Conservation (phyloP, 164 flowering plant genomes). For the Piper longum region DNA sequence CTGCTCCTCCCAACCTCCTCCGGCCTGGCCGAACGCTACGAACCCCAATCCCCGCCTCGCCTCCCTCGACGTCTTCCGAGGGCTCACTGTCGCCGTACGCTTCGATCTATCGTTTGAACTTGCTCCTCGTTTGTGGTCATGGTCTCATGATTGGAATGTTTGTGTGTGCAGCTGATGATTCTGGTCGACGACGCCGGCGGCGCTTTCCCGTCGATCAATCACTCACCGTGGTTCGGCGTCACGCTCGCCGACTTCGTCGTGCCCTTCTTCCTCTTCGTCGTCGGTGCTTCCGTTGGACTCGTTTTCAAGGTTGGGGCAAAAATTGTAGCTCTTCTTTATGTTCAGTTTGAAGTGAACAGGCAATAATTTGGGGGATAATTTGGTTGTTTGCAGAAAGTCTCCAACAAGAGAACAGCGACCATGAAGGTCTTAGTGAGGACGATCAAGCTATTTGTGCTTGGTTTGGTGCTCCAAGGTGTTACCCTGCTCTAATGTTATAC, state of each 20-base stretch:
- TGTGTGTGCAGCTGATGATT: conserved; percentile 48
- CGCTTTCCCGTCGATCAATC: conserved; percentile 69
- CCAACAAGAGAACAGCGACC: conserved; percentile 33
- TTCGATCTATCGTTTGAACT: no score
- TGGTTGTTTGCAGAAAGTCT: conserved; percentile 28
- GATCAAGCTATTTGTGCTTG: conserved; percentile 54
- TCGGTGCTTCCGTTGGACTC: conserved; percentile 50
- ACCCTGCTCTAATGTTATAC: background rate
- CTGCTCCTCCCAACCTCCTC: background rate
- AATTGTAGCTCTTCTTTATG: background rate
- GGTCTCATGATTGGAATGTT: background rate
- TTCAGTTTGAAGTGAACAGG: background rate
- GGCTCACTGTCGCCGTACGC: conserved; percentile 58
- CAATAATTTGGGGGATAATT: no score
- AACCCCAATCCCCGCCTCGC: conserved; percentile 30
- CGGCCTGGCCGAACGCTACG: conserved; percentile 5
- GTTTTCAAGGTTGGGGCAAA: conserved; percentile 45
- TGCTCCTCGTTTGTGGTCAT: background rate
- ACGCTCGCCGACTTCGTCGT: conserved; percentile 72
- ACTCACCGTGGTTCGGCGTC: conserved; percentile 73
- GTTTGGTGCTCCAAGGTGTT: conserved; percentile 58
- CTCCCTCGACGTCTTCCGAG: conserved; percentile 69
- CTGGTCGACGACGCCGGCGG: conserved; percentile 81
- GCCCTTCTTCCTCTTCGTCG: conserved; percentile 66
- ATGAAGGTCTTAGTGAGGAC: conserved; percentile 44